Percentiles rank a stretch among this genome's conserved stretches.
Evolutionary conservation across 371 early-diverging fungal genomes (phyloP).

Genomic region (Apophysomyces sp.): DNA sequence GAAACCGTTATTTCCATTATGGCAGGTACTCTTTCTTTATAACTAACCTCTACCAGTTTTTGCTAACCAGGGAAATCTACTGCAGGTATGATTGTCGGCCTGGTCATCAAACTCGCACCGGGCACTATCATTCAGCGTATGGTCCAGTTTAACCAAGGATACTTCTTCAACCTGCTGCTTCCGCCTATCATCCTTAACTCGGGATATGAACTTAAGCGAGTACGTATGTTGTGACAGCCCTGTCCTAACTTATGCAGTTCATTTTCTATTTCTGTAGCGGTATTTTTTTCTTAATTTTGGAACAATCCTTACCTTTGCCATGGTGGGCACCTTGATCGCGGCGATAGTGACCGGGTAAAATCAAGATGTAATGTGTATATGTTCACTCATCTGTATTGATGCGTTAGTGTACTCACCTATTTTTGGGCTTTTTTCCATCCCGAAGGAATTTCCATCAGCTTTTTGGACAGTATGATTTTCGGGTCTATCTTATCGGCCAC

Average conservation of each 20-base stretch:
- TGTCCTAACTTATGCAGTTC: neutral
- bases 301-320: conserved; percentile 87
- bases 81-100: conserved; percentile 83
- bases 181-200: conserved; percentile 96
- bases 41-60: neutral
- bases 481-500: conserved; percentile 94
- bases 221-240: conserved; percentile 15
- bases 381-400: neutral
- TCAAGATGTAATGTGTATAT: neutral
- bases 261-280: conserved; percentile 40
- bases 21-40: conserved; percentile 54
- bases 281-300: conserved; percentile 87
- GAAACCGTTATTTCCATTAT: conserved; percentile 93
- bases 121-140: conserved; percentile 74
- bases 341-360: conserved; percentile 83
- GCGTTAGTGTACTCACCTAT: conserved; percentile 61
- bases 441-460: conserved; percentile 62
- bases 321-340: conserved; percentile 89
- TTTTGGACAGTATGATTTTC: conserved; percentile 90
- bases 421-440: conserved; percentile 71
- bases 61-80: neutral
- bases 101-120: conserved; percentile 75
- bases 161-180: conserved; percentile 92
- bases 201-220: conserved; percentile 89
- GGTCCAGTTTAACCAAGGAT: conserved; percentile 88